Base-by-base conservation (phyloP, 306 rosid genomes). In the Ochetophila trinervis region DNA sequence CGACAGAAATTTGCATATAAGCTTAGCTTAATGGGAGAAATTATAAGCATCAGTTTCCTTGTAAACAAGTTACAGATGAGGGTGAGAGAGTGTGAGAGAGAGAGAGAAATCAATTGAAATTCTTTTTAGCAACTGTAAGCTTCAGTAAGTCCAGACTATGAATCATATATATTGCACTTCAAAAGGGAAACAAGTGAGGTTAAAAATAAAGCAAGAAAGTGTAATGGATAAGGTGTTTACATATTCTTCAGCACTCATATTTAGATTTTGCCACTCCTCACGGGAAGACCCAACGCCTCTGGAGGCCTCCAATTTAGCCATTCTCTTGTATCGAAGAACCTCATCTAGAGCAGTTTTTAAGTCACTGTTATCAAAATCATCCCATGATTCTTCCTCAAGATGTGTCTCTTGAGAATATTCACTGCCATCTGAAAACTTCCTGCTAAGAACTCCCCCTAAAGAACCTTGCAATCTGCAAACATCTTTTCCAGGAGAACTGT, bases 271-370 rank as follows among this genome's bases (percentile, higher is more conserved):
- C 78, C 79, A 79, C 76, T 75, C 90, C 67, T 83, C 86, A 74
- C 62, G 24, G 50, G 74, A 74, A 27, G 79, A 72, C 71, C 84
- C 83, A 72, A 57, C 78, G 67, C 81, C 76, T 65, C 71, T 74
- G 56, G 83, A 78, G 67, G 83, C 80, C 72, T 83, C 91, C 76
- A 82, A 62, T 74, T 83, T 85, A 71, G 84, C 86, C 78, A 87
- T 83, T 77, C 58, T 79, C 78, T 86, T 89, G 84, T 72, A 81
- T 50, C 76, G 79, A 71, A 93, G 88, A 70, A 81, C 85, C 81
- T 90, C 95, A 62, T 87, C 86, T 77, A 90, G 87, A 50, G 88
- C 88, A 24, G 27, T 47, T 88, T 84, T 89, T 44, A 89, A 68
- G 63, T 60, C 75, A 79, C 61, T 55, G 66, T 77, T 78, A 76